Percentiles rank a stretch among this genome's conserved stretches.
phyloP scores from a whole-genome alignment of 768 basidiomycete species.

The Ramaria sp. region DNA sequence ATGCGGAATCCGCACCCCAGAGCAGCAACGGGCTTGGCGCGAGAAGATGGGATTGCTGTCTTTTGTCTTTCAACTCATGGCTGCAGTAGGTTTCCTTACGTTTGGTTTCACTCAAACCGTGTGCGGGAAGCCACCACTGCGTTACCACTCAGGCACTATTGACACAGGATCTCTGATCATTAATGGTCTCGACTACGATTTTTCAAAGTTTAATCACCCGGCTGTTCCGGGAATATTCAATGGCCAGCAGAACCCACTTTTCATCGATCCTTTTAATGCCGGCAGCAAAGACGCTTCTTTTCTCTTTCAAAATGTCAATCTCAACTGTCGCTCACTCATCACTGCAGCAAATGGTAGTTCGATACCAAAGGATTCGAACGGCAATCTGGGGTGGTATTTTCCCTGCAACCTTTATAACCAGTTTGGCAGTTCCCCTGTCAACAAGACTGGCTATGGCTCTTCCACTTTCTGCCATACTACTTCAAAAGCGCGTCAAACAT shows the following conservation, averaged over 20 bases:
- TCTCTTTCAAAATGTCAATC: slow-evolving; percentile 87
- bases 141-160: slow-evolving; percentile 63
- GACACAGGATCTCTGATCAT: slow-evolving; percentile 68
- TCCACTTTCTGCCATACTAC: slow-evolving; percentile 66
- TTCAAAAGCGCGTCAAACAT: slow-evolving; percentile 36
- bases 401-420: slow-evolving; percentile 91
- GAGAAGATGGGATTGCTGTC: slow-evolving; percentile 93
- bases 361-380: slow-evolving; percentile 49
- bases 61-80: slow-evolving; percentile 79
- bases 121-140: slow-evolving; percentile 78
- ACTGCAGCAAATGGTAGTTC: slow-evolving; percentile 57
- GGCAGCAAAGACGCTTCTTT: slow-evolving; percentile 89
- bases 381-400: slow-evolving; percentile 85
- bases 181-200: slow-evolving; percentile 90
- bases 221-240: slow-evolving; percentile 55
- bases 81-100: slow-evolving; percentile 91
- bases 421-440: slow-evolving; percentile 46
- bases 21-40: slow-evolving; percentile 93
- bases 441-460: slow-evolving; percentile 57
- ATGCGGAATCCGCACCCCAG: slow-evolving; percentile 86
- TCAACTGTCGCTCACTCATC: slow-evolving; percentile 72
- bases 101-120: slow-evolving; percentile 96
- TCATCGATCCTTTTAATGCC: slow-evolving; percentile 62
- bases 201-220: slow-evolving; percentile 81
- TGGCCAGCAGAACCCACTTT: slow-evolving; percentile 75